phyloP scores from a whole-genome alignment of 768 basidiomycete genomes.

The Amanita polypyramis region DNA sequence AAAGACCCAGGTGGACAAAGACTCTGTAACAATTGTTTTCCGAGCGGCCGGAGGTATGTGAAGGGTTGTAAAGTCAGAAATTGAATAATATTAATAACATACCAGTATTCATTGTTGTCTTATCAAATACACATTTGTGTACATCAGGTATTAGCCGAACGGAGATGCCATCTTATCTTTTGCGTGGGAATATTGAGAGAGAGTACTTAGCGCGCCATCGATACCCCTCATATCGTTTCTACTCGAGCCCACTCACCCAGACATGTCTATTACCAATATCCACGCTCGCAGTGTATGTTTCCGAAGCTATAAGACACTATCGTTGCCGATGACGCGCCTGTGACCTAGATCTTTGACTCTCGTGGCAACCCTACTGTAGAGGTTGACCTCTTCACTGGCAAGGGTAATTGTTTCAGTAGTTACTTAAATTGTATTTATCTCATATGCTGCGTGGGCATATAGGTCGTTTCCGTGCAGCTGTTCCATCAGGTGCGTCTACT shows the following conservation, averaged over 20 bases:
- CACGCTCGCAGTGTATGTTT: slow-evolving; percentile 78
- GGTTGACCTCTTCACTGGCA: slow-evolving; percentile 80
- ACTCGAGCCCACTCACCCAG: slow-evolving; percentile 22
- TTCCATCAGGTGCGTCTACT: slow-evolving; percentile 97
- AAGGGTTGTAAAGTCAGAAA: background rate
- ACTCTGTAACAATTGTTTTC: slow-evolving; percentile 7
- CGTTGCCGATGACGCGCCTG: background rate
- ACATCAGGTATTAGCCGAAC: background rate
- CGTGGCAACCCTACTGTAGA: slow-evolving; percentile 97
- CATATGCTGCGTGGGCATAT: slow-evolving; percentile 10
- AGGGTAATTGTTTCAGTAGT: slow-evolving; percentile 41
- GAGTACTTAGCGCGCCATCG: slow-evolving; percentile 24
- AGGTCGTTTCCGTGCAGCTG: slow-evolving; percentile 91
- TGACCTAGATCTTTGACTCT: slow-evolving; percentile 90
- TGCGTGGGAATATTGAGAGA: slow-evolving; percentile 28
- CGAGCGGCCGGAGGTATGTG: background rate
- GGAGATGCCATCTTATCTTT: slow-evolving; percentile 5
- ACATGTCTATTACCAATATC: slow-evolving; percentile 89
- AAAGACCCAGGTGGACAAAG: slow-evolving; percentile 27
- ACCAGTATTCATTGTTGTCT: background rate
- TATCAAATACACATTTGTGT: background rate
- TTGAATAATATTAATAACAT: background rate
- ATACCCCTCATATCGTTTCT: slow-evolving; percentile 21
- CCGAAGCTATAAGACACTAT: background rate
- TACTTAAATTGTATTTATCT: slow-evolving; percentile 1